These are phyloP conservation scores for Termitomyces sp. DNA, from an alignment of 768 basidiomycete genomes.

Conservation along the genomic window DNA sequence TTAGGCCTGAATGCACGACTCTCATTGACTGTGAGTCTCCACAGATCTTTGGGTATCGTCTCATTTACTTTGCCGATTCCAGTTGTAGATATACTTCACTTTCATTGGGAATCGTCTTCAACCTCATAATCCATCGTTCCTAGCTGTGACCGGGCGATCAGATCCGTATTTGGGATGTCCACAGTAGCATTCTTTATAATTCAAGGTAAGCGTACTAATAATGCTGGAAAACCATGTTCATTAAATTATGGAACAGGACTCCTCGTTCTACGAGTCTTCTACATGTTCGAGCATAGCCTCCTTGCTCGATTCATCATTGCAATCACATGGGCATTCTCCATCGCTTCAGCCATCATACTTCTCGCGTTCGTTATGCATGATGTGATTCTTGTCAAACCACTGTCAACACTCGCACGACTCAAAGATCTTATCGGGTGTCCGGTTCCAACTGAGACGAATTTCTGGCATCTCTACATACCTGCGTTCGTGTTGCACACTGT, in stretches of 20 bases:
- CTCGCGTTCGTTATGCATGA: constrained; percentile 2
- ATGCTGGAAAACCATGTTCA: background rate
- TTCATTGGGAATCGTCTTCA: background rate
- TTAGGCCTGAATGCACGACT: constrained; percentile 11
- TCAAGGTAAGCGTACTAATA: constrained; percentile 1
- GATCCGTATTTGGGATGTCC: constrained; percentile 10
- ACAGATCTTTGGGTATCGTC: background rate
- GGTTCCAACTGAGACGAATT: constrained; percentile 5
- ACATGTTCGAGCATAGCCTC: constrained; percentile 12
- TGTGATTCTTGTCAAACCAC: constrained; percentile 1
- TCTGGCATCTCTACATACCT: constrained; percentile 13
- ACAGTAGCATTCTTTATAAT: constrained; percentile 12
- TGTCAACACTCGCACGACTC: constrained; percentile 1
- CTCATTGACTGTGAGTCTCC: constrained; percentile 3
- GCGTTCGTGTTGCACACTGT: constrained; percentile 12
- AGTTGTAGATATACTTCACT: background rate
- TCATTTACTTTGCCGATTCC: background rate
- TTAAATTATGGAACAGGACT: constrained; percentile 2
- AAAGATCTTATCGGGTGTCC: constrained; percentile 10
- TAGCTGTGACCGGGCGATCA: constrained; percentile 10
- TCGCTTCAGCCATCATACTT: constrained; percentile 3
- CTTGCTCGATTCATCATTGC: constrained; percentile 8
- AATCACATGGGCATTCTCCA: constrained; percentile 2
- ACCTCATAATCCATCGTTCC: no score
- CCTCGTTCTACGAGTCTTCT: constrained; percentile 13